Conservation (phyloP, 2,329 filamentous ascomycete species). For the Huntiella savannae region DNA sequence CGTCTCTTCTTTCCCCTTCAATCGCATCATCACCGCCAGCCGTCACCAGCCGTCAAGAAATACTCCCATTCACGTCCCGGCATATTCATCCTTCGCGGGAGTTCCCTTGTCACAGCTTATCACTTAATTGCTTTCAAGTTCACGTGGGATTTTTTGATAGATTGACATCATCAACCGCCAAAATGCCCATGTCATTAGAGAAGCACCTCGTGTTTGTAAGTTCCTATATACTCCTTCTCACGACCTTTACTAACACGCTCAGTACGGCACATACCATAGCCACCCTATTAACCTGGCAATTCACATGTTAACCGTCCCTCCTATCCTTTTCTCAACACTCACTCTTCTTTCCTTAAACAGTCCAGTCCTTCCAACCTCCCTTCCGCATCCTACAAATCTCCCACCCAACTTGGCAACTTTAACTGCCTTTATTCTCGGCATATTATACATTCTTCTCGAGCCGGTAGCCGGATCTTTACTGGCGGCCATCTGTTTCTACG, state of each 20-base stretch:
- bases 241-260: not conserved
- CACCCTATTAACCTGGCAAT: constrained; percentile 60
- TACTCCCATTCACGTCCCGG: too few relatives aligned
- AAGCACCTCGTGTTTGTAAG: constrained; percentile 67
- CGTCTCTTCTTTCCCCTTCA: not conserved
- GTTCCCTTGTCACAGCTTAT: not conserved
- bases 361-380: constrained; percentile 44
- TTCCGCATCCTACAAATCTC: constrained; percentile 43
- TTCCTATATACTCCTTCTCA: constrained; percentile 1
- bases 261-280: constrained; percentile 77
- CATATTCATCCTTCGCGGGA: too few relatives aligned
- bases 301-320: constrained; percentile 61
- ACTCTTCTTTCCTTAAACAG: constrained; percentile 45
- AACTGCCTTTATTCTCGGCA: constrained; percentile 47
- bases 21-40: not conserved
- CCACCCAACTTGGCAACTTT: constrained; percentile 48
- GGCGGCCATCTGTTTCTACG: constrained; percentile 55
- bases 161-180: constrained; percentile 8
- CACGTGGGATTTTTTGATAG: not conserved
- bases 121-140: not conserved
- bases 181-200: constrained; percentile 58
- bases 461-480: constrained; percentile 73
- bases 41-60: not conserved
- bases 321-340: constrained; percentile 53
- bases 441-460: constrained; percentile 78